Base-by-base conservation (phyloP, 1,284 basidiomycete genomes). In the Microbotryum intermedium region DNA sequence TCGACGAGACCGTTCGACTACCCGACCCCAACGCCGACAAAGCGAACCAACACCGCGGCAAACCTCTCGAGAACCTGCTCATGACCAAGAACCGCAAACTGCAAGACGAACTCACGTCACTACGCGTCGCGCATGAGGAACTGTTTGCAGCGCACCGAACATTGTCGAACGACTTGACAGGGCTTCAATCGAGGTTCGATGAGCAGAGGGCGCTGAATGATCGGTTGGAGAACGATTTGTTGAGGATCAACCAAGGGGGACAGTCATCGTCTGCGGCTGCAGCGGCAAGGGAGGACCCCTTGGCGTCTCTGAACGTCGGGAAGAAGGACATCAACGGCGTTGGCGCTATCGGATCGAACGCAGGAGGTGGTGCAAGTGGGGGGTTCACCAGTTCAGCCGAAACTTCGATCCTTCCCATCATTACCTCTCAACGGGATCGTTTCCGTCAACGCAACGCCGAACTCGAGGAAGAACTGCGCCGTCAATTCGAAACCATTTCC, bases 381-480 rank as follows among this genome's bases (percentile, higher is more conserved):
- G 56, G 30, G 16, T 21, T 23, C 26, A 50, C 61, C 46, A 65
- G 53, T 34, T 68, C 71, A 26, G 71, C 87, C 6, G 91, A 95
- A 70, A 88, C 86, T 0, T 92, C 90, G 1, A 95, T 95, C 68
- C 76, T 97, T 18, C 91, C 91, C 0, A 97, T 98, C 67, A 93
- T 98, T 44, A 97, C 94, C 0, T 88, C 87, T 66, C 95, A 99
- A 74, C 81, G 93, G 59, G 94, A 98, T 73, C 83, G 93, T 6
- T 97, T 97, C 82, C 82, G 93, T 54, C 88, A 91, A 72, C 83
- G 94, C 20, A 97, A 97, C 72, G 87, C 90, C 21, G 94, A 98
- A 73, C 82, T 98, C 11, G 94, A 99, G 77, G 92, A 97, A 85
- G 92, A 98, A 77, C 81, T 98, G 9, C 86, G 91, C 50, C 89